Percentiles rank a stretch among this genome's conserved stretches.
These are phyloP conservation scores for Vigna trinervia DNA, from an alignment of 306 rosid genomes.

Conservation along the genomic window DNA sequence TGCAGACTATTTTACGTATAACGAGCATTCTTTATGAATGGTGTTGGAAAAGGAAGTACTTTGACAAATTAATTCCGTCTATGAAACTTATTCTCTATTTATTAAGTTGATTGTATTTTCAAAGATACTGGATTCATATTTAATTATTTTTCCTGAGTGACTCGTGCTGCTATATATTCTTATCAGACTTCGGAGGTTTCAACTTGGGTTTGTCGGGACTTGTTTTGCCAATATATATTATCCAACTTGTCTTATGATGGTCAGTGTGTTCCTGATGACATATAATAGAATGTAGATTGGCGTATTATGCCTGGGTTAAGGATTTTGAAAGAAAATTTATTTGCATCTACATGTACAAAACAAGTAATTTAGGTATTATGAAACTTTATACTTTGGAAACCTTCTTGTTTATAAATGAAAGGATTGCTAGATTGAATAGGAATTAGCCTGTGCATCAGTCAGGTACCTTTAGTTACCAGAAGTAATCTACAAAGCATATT, in stretches of 20 bases:
- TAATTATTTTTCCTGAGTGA: background rate
- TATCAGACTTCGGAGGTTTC: background rate
- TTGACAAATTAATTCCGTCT: background rate
- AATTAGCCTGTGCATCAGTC: background rate
- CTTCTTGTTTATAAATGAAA: background rate
- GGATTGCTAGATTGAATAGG: background rate
- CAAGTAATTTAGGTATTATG: background rate
- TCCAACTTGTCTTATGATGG: too few species aligned
- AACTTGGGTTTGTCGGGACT: background rate
- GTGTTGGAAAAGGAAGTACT: background rate
- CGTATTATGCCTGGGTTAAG: background rate
- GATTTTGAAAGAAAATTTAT: background rate
- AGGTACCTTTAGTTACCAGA: background rate
- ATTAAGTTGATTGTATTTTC: background rate
- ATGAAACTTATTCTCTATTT: background rate
- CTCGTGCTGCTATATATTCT: background rate
- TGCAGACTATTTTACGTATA: background rate
- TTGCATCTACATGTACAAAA: background rate
- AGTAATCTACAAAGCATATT: constrained; percentile 8
- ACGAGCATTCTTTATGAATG: background rate
- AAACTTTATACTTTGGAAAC: background rate
- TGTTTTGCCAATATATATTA: too few species aligned
- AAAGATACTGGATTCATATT: background rate
- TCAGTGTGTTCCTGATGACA: too few species aligned
- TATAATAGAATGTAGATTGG: too few species aligned